Evolutionary conservation across 2,329 filamentous ascomycete species (phyloP), one percentile per base, ranked within the genome.

Genomic region (Ophiostoma piceae): DNA sequence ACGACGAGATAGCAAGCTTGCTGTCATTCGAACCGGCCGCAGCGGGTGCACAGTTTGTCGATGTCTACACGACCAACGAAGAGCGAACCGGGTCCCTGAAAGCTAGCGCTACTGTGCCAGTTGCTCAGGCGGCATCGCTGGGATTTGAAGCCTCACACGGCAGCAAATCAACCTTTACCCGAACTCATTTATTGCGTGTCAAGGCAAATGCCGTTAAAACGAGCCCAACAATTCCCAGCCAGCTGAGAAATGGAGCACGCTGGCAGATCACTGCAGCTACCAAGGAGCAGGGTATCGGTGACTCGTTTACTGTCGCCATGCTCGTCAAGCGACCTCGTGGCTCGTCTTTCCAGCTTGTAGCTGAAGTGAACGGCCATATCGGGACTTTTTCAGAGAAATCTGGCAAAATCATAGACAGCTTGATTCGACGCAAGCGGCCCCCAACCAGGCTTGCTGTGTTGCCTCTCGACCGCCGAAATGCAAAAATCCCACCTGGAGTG

Each of bases 231-330:
- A 39, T 65, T 4, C 32, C 32, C 9, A 16, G 6, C 19, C 29
- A 11, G 32, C 8, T 22, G 8, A 14, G 19, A n/a, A 39, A 65
- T 65, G 62, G 62, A 22, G 62, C 19, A 5, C 35, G n/a, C 19
- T 65, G 62, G 62, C 32, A 22, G 35, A 65, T 65, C 62, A 65
- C 19, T 11, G 32, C 62, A 4, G 62, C 32, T 22, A 39, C 16
- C 35, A 65, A 39, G n/a, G 35, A 39, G 9, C 62, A 39, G n/a
- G 62, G 62, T 8, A 39, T 65, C 19, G 62, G 62, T 14, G 62
- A 65, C n/a, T 65, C 32, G 2, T 65, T 65, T 35, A 65, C 62
- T 35, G 62, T 65, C 11, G 62, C 62, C 9, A n/a, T 65, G 62
- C 62, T 65, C 19, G 35, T 65, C 35, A 39, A 39, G 16, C 62